Conservation (phyloP, 2,329 filamentous ascomycete genomes). For the Chaetoscypha palmicola region DNA sequence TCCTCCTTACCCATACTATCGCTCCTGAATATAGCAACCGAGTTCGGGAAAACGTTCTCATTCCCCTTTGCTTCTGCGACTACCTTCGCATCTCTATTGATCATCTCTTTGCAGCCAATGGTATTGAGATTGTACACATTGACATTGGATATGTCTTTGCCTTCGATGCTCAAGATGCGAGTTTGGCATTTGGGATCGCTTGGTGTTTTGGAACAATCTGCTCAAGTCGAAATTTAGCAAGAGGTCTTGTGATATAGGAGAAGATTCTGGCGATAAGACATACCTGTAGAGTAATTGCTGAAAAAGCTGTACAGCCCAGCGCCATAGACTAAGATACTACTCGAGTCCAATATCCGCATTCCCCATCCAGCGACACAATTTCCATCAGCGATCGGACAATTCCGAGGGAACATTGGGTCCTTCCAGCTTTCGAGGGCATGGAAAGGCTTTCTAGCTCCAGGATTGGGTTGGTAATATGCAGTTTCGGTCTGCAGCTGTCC, state of each 20-base stretch:
- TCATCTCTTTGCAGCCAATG: slow-evolving; percentile 18
- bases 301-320: slow-evolving; percentile 53
- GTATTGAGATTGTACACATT: slow-evolving; percentile 21
- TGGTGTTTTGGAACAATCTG: neutral
- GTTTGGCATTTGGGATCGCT: slow-evolving; percentile 13
- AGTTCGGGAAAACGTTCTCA: slow-evolving; percentile 17
- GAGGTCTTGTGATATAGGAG: neutral
- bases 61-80: slow-evolving; percentile 14
- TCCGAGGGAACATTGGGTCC: slow-evolving; percentile 42
- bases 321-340: slow-evolving; percentile 41
- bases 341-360: slow-evolving; percentile 47
- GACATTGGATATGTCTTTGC: slow-evolving; percentile 8
- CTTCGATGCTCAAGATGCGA: slow-evolving; percentile 21
- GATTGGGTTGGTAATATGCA: slow-evolving; percentile 17
- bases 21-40: slow-evolving; percentile 17
- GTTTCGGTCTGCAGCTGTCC: slow-evolving; percentile 26
- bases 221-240: no score
- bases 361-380: slow-evolving; percentile 55
- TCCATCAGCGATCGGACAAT: slow-evolving; percentile 33
- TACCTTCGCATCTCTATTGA: slow-evolving; percentile 11
- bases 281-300: slow-evolving; percentile 39
- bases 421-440: slow-evolving; percentile 16
- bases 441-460: neutral
- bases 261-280: neutral
- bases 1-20: no score